These are phyloP conservation scores for Lentinus brumalis DNA, from an alignment of 768 basidiomycete genomes.

Conservation along the genomic window DNA sequence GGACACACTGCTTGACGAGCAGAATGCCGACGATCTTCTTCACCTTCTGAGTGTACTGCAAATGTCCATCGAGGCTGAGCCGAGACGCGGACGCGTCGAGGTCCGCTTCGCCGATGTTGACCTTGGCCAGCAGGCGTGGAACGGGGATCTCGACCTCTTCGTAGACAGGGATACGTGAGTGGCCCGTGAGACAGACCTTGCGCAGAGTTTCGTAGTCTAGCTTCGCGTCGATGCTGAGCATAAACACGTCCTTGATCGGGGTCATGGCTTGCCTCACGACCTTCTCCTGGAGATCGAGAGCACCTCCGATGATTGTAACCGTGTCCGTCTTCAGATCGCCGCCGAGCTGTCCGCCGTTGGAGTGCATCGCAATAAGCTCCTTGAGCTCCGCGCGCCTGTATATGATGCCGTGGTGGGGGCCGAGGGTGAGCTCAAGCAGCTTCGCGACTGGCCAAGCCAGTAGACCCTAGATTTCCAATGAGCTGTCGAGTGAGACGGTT, in stretches of 20 bases:
- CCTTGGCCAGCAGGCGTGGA: conserved; percentile 19
- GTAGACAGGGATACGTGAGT: conserved; percentile 84
- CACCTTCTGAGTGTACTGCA: conserved; percentile 46
- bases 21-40: conserved; percentile 88
- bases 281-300: conserved; percentile 87
- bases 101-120: conserved; percentile 10
- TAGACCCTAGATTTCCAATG: conserved; percentile 49
- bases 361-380: conserved; percentile 89
- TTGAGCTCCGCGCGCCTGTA: conserved; percentile 84
- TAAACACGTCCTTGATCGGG: conserved; percentile 77
- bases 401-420: conserved; percentile 87
- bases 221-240: conserved; percentile 83
- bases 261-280: conserved; percentile 68
- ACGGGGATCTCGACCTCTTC: conserved; percentile 76
- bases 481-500: no score
- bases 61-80: conserved; percentile 21
- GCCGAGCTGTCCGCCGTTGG: conserved; percentile 67
- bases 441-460: conserved; percentile 88
- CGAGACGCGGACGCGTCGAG: conserved; percentile 19
- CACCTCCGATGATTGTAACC: conserved; percentile 87
- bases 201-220: conserved; percentile 81
- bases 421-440: conserved; percentile 73
- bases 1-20: conserved; percentile 85
- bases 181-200: conserved; percentile 77
- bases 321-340: conserved; percentile 88